These are phyloP conservation scores for Neonectria coccinea DNA, from an alignment of 2,329 filamentous ascomycete genomes.

Conservation along the genomic window DNA sequence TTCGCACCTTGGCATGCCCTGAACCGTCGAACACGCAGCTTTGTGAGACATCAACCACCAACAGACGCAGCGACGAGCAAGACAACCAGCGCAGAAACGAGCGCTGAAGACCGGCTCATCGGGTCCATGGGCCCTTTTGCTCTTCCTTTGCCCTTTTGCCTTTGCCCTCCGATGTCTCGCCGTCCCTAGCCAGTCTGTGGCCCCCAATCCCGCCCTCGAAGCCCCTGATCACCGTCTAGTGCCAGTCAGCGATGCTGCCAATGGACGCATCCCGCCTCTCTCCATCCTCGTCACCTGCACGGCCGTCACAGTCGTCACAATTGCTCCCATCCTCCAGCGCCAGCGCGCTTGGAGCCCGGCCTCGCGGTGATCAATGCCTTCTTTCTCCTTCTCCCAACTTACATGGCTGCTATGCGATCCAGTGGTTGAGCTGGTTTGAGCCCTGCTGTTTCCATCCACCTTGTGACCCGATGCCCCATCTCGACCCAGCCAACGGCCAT, in stretches of 20 bases:
- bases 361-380: conserved; percentile 30
- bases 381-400: conserved; percentile 18
- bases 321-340: conserved; percentile 12
- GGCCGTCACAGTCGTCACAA: conserved; percentile 36
- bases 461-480: conserved; percentile 33
- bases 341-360: conserved; percentile 28
- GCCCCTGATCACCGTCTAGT: conserved; percentile 35
- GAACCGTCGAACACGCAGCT: not conserved
- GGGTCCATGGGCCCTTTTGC: conserved; percentile 2
- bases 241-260: conserved; percentile 38
- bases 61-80: conserved; percentile 3
- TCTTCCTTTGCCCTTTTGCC: not conserved
- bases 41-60: conserved; percentile 23
- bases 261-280: conserved; percentile 38
- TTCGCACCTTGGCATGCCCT: conserved; percentile 31
- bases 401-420: conserved; percentile 23
- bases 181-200: conserved; percentile 19
- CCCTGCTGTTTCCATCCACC: conserved; percentile 16
- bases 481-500: conserved; percentile 37
- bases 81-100: conserved; percentile 7
- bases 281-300: conserved; percentile 42
- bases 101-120: conserved; percentile 19
- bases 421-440: conserved; percentile 15
- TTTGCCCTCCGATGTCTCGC: conserved; percentile 5
- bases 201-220: conserved; percentile 19